These are phyloP conservation scores for Citropsis articulata DNA, from an alignment of 345 rosid species.

Conservation along the genomic window DNA sequence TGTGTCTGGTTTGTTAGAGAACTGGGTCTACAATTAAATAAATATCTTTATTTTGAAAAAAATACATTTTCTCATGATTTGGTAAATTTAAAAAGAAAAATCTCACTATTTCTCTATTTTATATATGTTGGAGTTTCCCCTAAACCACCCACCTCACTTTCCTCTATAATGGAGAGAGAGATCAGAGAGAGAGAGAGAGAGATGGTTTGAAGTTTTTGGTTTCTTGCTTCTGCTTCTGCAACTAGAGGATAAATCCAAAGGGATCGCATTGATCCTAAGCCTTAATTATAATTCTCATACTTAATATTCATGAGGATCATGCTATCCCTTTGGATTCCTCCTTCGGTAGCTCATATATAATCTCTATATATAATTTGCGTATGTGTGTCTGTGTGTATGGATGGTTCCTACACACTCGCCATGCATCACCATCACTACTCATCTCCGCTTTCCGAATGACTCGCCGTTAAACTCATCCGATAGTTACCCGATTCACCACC, in stretches of 20 bases:
- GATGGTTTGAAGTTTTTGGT: background rate
- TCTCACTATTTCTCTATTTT: constrained; percentile 9
- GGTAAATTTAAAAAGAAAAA: background rate
- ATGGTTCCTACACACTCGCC: background rate
- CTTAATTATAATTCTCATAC: background rate
- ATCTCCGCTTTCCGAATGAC: background rate
- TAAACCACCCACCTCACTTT: constrained; percentile 28
- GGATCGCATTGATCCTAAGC: constrained; percentile 99
- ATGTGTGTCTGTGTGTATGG: too few relatives aligned
- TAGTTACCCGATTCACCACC: background rate
- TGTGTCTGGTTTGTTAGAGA: constrained; percentile 55
- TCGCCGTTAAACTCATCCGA: background rate
- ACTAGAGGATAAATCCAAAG: constrained; percentile 96
- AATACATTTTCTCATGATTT: background rate
- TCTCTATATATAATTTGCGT: background rate
- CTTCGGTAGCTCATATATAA: constrained; percentile 56
- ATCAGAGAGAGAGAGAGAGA: background rate
- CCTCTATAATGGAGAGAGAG: constrained; percentile 24
- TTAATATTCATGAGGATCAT: constrained; percentile 51
- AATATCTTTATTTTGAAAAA: background rate
- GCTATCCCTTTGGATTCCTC: constrained; percentile 91
- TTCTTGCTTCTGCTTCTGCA: constrained; percentile 37
- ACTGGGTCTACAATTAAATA: constrained; percentile 37
- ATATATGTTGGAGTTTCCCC: constrained; percentile 38
- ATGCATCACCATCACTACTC: background rate